Base-by-base conservation (phyloP, 2,329 filamentous ascomycete genomes). In the Xylaria hypoxylon region DNA sequence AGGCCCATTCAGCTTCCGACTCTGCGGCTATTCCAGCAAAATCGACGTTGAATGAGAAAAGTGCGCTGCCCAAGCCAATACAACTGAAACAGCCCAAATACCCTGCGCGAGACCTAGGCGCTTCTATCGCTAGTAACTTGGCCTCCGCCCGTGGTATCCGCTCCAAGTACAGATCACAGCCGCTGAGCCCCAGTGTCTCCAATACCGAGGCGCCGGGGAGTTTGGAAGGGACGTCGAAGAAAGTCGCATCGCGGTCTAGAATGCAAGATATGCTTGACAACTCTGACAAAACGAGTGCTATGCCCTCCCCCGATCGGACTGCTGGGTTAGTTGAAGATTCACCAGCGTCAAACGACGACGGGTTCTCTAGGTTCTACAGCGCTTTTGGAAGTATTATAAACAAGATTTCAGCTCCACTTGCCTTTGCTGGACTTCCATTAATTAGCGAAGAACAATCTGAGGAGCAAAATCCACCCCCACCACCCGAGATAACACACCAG, bases 301-400 rank as follows among this genome's bases (percentile, higher is more conserved):
- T 86, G 0, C 84, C 84, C 22, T 84, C 86, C 0, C 78, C 77
- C 2, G 75, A 78, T 51, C 72, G 73, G 58, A 70, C 59, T 35
- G 38, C 70, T 8, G 62, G 59, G 15, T 53, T 62, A 42, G 71
- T 62, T 66, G 74, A 69, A 75, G 76, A 67, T 59, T 68, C 64
- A 65, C 65, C 70, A 8, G 72, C 64, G 2, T 70, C 74, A 2
- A 81, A 79, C 72, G 93, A 97, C 35, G 94, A 95, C 63, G 90
- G 92, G 5, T 99, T 97, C 76, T 88, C 92, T 6, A 89, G 90
- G 60, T 99, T 98, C 80, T 99, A 98, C 80, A 94, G 87, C 65
- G 94, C 93, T 1, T 97, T 97, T 74, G 94, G 94, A 62, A 93
- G 87, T 60, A 87, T 97, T 53, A 92, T 98, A 75, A 96, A 93